These are phyloP conservation scores for Arabis hirsuta DNA, from an alignment of 345 rosid species.

Conservation along the genomic window DNA sequence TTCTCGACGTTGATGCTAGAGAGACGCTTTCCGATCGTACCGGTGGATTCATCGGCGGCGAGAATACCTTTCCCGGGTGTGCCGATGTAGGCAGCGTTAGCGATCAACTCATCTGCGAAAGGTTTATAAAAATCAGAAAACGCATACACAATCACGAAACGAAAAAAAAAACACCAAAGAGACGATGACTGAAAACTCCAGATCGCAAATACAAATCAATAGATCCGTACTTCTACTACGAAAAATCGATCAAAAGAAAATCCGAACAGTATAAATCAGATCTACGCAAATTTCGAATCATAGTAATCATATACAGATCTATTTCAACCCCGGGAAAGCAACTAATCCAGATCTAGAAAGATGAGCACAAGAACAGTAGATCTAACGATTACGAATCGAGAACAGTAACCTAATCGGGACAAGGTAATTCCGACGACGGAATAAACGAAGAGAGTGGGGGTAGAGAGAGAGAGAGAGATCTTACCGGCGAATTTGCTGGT, in stretches of 20 bases:
- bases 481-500: slow-evolving; percentile 83
- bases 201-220: slow-evolving; percentile 18
- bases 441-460: no score
- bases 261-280: slow-evolving; percentile 12
- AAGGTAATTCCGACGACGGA: not conserved
- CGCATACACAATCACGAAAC: not conserved
- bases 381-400: not conserved
- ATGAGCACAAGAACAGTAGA: slow-evolving; percentile 10
- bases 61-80: slow-evolving; percentile 99
- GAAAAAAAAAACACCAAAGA: not conserved
- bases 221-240: not conserved
- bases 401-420: not conserved
- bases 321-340: not conserved
- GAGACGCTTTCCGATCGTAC: slow-evolving; percentile 95
- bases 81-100: slow-evolving; percentile 92
- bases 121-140: not conserved
- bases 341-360: slow-evolving; percentile 22
- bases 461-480: not conserved
- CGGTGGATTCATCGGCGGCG: slow-evolving; percentile 98
- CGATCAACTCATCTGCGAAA: slow-evolving; percentile 72
- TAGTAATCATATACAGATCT: not conserved
- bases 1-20: slow-evolving; percentile 95
- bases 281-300: not conserved
- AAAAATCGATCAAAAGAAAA: not conserved
- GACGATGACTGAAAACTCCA: not conserved